Percentiles rank a stretch among this genome's conserved stretches.
Conservation (phyloP, 2,329 filamentous ascomycete species). For the Cladosporium sphaerospermum region DNA sequence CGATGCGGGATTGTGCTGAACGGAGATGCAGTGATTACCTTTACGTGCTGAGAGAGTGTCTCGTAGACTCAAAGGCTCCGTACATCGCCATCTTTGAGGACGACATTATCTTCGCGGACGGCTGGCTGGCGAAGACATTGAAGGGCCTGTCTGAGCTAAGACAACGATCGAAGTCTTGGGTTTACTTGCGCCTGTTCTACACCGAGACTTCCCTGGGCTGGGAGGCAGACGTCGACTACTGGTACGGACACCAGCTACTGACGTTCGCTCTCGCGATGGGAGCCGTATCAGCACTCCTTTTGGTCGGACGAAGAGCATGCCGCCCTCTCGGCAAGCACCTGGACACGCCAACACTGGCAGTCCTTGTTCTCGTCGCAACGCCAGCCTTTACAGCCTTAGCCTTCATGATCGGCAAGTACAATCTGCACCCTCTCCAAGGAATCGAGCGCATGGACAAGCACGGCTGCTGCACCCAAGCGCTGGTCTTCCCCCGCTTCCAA, state of each 20-base stretch:
- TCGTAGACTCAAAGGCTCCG: conserved; percentile 17
- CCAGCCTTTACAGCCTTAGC: conserved; percentile 15
- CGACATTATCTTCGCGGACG: conserved; percentile 33
- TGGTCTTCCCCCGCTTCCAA: conserved; percentile 25
- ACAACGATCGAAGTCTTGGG: conserved; percentile 16
- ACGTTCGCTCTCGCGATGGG: conserved; percentile 19
- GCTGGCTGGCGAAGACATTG: conserved; percentile 31
- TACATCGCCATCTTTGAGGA: conserved; percentile 35
- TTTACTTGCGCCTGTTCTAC: conserved; percentile 32
- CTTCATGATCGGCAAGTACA: conserved; percentile 17
- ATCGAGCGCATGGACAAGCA: conserved; percentile 15
- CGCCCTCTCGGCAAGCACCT: conserved; percentile 4
- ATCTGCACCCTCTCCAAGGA: conserved; percentile 11
- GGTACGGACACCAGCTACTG: conserved; percentile 11
- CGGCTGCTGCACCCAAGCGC: conserved; percentile 32
- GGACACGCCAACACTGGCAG: conserved; percentile 7
- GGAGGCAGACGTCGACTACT: conserved; percentile 11
- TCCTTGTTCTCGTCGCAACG: conserved; percentile 5
- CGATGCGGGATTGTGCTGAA: conserved; percentile 24
- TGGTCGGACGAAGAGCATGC: not conserved
- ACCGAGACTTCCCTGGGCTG: conserved; percentile 29
- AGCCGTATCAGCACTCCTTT: conserved; percentile 1
- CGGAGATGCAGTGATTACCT: conserved; percentile 12
- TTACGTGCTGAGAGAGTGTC: not conserved
- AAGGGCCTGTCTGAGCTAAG: conserved; percentile 7